Percentiles rank a stretch among this genome's conserved stretches.
phyloP scores from a whole-genome alignment of 179 eudicot species.

The Carnegiea gigantea region DNA sequence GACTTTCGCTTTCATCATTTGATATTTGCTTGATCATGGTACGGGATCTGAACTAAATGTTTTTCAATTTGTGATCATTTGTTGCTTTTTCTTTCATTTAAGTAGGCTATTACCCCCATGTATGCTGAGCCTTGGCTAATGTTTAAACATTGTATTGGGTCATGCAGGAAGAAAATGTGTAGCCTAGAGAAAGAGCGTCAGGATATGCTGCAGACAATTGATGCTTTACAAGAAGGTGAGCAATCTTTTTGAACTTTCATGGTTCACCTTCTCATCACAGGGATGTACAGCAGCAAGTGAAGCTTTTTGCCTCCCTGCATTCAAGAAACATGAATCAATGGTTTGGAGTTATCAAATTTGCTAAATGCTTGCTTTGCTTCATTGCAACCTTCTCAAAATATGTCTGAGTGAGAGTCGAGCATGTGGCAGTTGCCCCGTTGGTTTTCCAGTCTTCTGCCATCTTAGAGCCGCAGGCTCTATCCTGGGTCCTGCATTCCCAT shows the following conservation, averaged over 20 bases:
- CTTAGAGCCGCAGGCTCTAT: too few species aligned
- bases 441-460: conserved; percentile 17
- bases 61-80: background rate
- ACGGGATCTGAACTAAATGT: background rate
- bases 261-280: background rate
- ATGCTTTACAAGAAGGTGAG: conserved; percentile 72
- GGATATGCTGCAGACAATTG: background rate
- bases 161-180: conserved; percentile 73
- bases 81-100: background rate
- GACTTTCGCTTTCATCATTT: background rate
- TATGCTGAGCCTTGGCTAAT: background rate
- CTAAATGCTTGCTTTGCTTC: too few species aligned
- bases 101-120: background rate
- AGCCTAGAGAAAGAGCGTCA: conserved; percentile 87
- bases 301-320: too few species aligned
- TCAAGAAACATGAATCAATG: too few species aligned
- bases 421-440: too few species aligned
- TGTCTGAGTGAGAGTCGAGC: too few species aligned
- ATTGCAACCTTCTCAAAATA: too few species aligned
- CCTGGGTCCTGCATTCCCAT: too few species aligned
- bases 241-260: conserved; percentile 1
- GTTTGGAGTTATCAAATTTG: too few species aligned
- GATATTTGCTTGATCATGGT: background rate
- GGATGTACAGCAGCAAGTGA: too few species aligned
- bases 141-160: background rate